Evolutionary conservation across 2,329 filamentous ascomycete species (phyloP).

Genomic region (Monosporascus sp.): DNA sequence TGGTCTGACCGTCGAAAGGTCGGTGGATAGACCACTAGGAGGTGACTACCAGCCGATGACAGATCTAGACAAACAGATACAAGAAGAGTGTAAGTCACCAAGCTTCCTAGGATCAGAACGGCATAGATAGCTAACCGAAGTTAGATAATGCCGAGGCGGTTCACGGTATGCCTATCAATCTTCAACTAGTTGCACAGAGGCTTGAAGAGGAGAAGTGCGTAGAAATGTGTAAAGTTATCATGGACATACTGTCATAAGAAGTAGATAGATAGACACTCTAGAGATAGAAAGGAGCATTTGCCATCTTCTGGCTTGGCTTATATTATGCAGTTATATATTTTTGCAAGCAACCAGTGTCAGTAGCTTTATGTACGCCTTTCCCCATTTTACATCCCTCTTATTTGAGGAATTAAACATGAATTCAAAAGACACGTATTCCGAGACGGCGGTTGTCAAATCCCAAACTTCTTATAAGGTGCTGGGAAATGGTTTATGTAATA

Average conservation of each 20-base stretch:
- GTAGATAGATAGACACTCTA: not conserved
- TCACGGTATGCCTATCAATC: conserved; percentile 37
- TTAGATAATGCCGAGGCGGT: conserved; percentile 34
- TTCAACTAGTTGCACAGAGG: conserved; percentile 36
- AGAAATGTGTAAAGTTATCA: conserved; percentile 24
- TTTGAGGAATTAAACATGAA: no score
- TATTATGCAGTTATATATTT: no score
- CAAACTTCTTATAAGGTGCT: no score
- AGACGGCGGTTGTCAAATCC: no score
- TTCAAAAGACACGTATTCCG: no score
- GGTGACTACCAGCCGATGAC: conserved; percentile 30
- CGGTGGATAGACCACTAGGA: conserved; percentile 28
- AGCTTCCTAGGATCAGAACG: not conserved
- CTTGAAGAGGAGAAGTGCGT: conserved; percentile 29
- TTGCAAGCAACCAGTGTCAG: no score
- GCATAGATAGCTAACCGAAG: not conserved
- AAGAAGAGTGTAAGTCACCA: conserved; percentile 38
- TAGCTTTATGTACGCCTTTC: no score
- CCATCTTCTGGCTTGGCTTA: no score
- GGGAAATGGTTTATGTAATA: not conserved
- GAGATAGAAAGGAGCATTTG: no score
- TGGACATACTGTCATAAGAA: conserved; percentile 17
- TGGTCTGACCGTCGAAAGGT: conserved; percentile 34
- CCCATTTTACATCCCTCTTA: no score
- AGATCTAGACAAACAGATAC: conserved; percentile 31